Evolutionary conservation across 768 basidiomycete species (phyloP).

Genomic region (Hypsizygus marmoreus): DNA sequence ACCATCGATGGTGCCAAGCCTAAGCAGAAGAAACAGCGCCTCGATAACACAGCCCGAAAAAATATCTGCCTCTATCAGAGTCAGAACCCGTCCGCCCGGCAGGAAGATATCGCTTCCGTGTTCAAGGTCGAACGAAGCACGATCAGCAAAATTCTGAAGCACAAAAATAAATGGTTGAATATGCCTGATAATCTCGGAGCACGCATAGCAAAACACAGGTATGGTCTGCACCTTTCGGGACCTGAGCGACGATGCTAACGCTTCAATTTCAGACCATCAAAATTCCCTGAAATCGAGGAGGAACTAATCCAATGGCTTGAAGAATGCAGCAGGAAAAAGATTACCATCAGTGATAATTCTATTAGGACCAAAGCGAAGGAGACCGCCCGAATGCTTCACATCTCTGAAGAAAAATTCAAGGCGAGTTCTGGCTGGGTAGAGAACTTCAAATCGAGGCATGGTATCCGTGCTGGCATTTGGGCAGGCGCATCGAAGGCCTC

Average conservation of each 20-base stretch:
- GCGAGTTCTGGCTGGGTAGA: conserved; percentile 93
- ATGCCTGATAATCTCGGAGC: conserved; percentile 59
- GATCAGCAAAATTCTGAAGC: conserved; percentile 90
- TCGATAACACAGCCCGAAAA: conserved; percentile 75
- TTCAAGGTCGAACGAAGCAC: conserved; percentile 89
- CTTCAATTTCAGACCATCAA: conserved; percentile 58
- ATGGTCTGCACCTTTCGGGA: conserved; percentile 15
- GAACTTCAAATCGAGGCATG: conserved; percentile 84
- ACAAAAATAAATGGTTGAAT: conserved; percentile 81
- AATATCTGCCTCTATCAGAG: conserved; percentile 70
- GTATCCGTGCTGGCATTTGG: conserved; percentile 70
- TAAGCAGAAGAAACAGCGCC: conserved; percentile 70
- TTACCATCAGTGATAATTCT: conserved; percentile 63
- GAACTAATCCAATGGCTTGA: conserved; percentile 63
- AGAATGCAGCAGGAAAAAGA: conserved; percentile 47
- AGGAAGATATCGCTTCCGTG: conserved; percentile 79
- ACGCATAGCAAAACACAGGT: conserved; percentile 73
- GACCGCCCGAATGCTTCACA: conserved; percentile 56
- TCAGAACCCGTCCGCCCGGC: conserved; percentile 66
- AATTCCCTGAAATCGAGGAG: conserved; percentile 78
- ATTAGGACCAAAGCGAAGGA: conserved; percentile 68
- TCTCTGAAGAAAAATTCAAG: conserved; percentile 78
- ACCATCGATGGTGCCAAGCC: conserved; percentile 1
- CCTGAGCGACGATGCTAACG: conserved; percentile 13
- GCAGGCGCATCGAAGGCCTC: conserved; percentile 34